Conservation (phyloP, 495 filamentous ascomycete species). For the Daldinia caldariorum region DNA sequence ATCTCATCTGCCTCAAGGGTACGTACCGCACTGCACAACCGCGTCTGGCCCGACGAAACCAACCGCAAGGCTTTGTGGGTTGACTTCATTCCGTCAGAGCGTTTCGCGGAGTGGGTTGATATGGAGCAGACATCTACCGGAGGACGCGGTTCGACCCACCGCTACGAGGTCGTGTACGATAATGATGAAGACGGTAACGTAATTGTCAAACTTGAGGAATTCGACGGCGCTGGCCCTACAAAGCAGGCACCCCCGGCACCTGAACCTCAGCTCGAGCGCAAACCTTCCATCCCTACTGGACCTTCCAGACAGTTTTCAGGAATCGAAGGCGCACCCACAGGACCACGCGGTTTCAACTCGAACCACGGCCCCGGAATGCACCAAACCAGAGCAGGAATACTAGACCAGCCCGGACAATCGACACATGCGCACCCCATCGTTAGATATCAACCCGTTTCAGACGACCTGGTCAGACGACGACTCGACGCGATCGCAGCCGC, state of each 20-base stretch:
- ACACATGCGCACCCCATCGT: slow-evolving; percentile 53
- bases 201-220: slow-evolving; percentile 62
- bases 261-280: slow-evolving; percentile 38
- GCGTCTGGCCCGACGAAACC: slow-evolving; percentile 86
- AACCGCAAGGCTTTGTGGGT: slow-evolving; percentile 86
- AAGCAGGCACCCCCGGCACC: slow-evolving; percentile 31
- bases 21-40: slow-evolving; percentile 77
- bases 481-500: slow-evolving; percentile 68
- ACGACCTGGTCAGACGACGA: slow-evolving; percentile 68
- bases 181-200: slow-evolving; percentile 64
- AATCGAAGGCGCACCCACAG: slow-evolving; percentile 56
- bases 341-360: slow-evolving; percentile 47
- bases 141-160: slow-evolving; percentile 58
- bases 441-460: slow-evolving; percentile 59
- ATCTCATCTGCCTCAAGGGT: slow-evolving; percentile 79
- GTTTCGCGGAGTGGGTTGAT: slow-evolving; percentile 77
- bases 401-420: slow-evolving; percentile 23
- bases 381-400: slow-evolving; percentile 21
- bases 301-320: slow-evolving; percentile 51
- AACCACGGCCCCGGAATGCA: slow-evolving; percentile 30
- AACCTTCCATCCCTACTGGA: slow-evolving; percentile 50
- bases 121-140: slow-evolving; percentile 66
- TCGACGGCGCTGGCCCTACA: slow-evolving; percentile 38
- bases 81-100: slow-evolving; percentile 87
- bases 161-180: slow-evolving; percentile 58